phyloP scores from a whole-genome alignment of 805 yeast species.

The Jamesozyma rosinii region DNA sequence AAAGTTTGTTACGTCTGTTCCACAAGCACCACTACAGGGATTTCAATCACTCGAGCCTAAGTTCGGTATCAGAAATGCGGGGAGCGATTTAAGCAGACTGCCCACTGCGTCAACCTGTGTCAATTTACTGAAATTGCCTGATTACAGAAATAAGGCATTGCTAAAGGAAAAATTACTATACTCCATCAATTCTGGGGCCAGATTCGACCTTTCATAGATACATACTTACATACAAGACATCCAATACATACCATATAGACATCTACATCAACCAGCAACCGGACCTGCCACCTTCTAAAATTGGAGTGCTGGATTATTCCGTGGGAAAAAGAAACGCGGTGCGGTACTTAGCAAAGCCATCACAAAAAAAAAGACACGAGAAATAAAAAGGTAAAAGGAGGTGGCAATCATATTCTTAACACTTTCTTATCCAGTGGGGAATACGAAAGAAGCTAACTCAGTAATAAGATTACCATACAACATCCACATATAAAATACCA shows the following conservation, averaged over 20 bases:
- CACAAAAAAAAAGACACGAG: not conserved
- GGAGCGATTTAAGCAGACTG: conserved; percentile 44
- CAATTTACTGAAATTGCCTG: conserved; percentile 76
- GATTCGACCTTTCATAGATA: conserved; percentile 62
- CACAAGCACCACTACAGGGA: conserved; percentile 86
- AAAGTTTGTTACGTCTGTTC: conserved; percentile 86
- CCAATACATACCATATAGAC: not conserved
- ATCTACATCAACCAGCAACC: too few species aligned
- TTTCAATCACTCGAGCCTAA: conserved; percentile 64
- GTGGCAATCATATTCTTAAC: not conserved
- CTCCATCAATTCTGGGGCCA: conserved; percentile 73
- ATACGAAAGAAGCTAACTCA: not conserved
- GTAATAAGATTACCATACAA: too few species aligned
- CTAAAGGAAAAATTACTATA: conserved; percentile 60
- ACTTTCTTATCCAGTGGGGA: not conserved
- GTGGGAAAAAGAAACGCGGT: not conserved
- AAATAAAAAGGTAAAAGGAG: not conserved
- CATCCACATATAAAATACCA: too few species aligned
- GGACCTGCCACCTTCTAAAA: too few species aligned
- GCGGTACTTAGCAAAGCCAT: not conserved
- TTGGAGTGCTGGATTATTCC: too few species aligned
- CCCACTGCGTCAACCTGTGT: conserved; percentile 95
- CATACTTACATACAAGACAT: not conserved
- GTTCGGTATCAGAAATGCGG: conserved; percentile 71
- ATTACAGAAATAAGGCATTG: conserved; percentile 52